These are phyloP conservation scores for Chlamydomonas incerta DNA, from an alignment of 139 green algal genomes.

Conservation along the genomic window DNA sequence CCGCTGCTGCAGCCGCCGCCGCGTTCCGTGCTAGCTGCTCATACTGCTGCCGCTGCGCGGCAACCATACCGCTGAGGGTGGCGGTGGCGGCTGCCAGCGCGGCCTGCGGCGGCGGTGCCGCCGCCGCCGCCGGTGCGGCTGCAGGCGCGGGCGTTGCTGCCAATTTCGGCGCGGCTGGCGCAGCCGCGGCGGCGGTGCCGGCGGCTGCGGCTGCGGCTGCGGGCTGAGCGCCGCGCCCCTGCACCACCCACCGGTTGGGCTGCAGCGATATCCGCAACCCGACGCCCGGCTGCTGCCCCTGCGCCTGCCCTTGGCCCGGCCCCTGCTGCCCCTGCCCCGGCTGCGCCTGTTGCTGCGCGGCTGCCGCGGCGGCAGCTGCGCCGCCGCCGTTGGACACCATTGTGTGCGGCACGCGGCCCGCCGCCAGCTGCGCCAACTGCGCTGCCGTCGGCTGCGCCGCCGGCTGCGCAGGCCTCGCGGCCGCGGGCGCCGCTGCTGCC, in stretches of 20 bases:
- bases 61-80: not conserved
- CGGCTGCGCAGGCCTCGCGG: not conserved
- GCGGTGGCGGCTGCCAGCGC: not conserved
- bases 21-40: not conserved
- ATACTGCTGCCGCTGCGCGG: constrained; percentile 9
- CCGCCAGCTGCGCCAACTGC: no score
- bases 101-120: not conserved
- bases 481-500: not conserved
- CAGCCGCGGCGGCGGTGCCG: not conserved
- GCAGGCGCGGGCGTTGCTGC: not conserved
- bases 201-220: not conserved
- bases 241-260: not conserved
- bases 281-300: not conserved
- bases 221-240: no score
- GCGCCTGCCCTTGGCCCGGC: not conserved
- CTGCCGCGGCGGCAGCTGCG: no score
- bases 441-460: not conserved
- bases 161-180: not conserved
- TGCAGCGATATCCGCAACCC: not conserved
- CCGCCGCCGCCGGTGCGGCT: not conserved
- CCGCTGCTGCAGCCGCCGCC: no score
- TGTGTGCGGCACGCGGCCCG: no score
- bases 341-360: not conserved
- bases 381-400: no score
- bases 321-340: not conserved